Evolutionary conservation across 805 yeast species (phyloP).

Genomic region (Candida maesae): DNA sequence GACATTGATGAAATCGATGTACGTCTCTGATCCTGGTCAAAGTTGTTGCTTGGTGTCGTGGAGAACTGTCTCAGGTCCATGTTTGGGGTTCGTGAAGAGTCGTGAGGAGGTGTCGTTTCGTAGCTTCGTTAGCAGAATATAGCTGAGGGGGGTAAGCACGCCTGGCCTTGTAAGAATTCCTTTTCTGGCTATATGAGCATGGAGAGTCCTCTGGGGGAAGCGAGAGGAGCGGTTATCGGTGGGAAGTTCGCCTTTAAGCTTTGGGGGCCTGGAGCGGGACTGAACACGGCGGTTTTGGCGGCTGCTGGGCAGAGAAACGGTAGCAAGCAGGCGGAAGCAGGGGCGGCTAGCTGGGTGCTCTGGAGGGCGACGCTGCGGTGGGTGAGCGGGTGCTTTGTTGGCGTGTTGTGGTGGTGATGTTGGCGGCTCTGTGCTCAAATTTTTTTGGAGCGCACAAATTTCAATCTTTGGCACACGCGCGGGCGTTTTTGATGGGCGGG

Average conservation of each 20-base stretch:
- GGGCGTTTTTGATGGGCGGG: not conserved
- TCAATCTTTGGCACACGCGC: no score
- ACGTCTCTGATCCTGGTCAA: conserved; percentile 26
- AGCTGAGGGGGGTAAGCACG: conserved; percentile 5
- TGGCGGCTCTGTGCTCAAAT: conserved; percentile 4
- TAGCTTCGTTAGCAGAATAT: conserved; percentile 4
- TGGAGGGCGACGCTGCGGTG: no score
- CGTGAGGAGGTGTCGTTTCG: conserved; percentile 2
- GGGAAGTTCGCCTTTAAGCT: conserved; percentile 2
- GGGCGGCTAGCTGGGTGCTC: no score
- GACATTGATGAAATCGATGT: conserved; percentile 27
- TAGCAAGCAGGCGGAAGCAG: no score
- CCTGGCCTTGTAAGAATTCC: conserved; percentile 6
- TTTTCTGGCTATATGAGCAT: conserved; percentile 8
- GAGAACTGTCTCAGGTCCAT: conserved; percentile 38
- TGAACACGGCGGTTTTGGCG: no score
- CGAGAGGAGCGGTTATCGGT: not conserved
- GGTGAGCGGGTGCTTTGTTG: not conserved
- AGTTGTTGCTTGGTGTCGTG: conserved; percentile 29
- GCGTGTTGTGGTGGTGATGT: not conserved
- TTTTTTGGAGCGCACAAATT: conserved; percentile 2
- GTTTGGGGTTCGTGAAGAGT: conserved; percentile 2
- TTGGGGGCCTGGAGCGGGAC: no score
- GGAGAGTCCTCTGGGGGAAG: conserved; percentile 2
- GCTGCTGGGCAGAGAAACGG: no score